phyloP scores from a whole-genome alignment of 192 early-diverging fungal genomes.

The Phycomyces blakesleeanus region DNA sequence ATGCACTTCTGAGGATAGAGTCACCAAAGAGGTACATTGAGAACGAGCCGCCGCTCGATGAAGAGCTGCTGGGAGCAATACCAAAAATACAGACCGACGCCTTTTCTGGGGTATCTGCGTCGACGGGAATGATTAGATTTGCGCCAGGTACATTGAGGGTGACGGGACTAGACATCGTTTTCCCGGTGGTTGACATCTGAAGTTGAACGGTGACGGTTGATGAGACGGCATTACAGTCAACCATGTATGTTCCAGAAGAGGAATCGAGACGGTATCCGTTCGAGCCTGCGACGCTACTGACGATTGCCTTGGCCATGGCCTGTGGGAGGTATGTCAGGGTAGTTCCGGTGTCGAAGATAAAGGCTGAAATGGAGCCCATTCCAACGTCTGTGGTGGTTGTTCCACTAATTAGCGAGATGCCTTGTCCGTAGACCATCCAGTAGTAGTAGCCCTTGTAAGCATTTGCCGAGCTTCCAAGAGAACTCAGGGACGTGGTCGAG shows the following conservation, averaged over 20 bases:
- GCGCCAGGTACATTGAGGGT: constrained; percentile 19
- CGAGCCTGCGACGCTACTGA: background rate
- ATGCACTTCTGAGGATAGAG: constrained; percentile 19
- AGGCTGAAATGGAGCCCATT: constrained; percentile 7
- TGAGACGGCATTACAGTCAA: constrained; percentile 12
- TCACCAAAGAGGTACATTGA: constrained; percentile 21
- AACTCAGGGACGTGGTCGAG: background rate
- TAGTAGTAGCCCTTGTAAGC: constrained; percentile 13
- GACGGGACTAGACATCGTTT: constrained; percentile 20
- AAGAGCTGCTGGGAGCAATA: constrained; percentile 17
- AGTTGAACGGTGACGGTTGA: constrained; percentile 16
- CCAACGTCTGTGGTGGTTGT: background rate
- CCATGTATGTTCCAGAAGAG: constrained; percentile 8
- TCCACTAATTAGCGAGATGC: constrained; percentile 12
- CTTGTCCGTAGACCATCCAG: constrained; percentile 36
- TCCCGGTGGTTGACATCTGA: constrained; percentile 6
- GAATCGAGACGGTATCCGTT: constrained; percentile 9
- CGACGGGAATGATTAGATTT: constrained; percentile 24
- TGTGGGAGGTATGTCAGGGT: constrained; percentile 27
- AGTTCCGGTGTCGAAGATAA: constrained; percentile 34
- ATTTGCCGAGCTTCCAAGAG: background rate
- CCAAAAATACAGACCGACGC: constrained; percentile 27
- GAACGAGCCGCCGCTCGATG: background rate
- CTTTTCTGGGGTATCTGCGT: constrained; percentile 1
- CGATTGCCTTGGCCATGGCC: constrained; percentile 1